Evolutionary conservation across 2,329 filamentous ascomycete genomes (phyloP).

Genomic region (Fusarium concolor): DNA sequence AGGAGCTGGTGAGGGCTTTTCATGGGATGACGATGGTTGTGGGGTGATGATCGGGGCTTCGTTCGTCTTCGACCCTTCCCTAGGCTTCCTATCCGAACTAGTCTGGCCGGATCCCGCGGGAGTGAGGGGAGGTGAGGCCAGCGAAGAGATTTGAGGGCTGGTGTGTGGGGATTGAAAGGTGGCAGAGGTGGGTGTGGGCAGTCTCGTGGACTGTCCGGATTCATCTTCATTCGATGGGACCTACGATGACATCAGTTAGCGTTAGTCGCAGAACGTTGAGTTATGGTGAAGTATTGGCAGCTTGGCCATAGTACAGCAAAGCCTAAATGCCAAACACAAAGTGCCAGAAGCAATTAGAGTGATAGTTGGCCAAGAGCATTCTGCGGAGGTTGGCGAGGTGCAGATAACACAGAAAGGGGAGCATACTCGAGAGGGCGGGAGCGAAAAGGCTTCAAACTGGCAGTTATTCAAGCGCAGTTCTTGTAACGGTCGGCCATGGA

Average conservation of each 20-base stretch:
- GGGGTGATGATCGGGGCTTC: conserved; percentile 70
- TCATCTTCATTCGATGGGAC: conserved; percentile 71
- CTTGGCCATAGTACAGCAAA: conserved; percentile 1
- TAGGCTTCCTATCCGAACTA: conserved; percentile 47
- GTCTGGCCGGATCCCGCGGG: conserved; percentile 76
- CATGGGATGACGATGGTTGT: conserved; percentile 71
- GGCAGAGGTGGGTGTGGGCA: conserved; percentile 73
- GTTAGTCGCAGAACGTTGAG: conserved; percentile 35
- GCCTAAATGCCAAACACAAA: neutral
- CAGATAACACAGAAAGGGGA: conserved; percentile 18
- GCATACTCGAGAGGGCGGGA: conserved; percentile 85
- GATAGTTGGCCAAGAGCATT: neutral
- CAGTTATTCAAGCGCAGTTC: conserved; percentile 86
- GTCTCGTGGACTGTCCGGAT: conserved; percentile 69
- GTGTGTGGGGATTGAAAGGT: conserved; percentile 73
- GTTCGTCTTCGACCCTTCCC: conserved; percentile 54
- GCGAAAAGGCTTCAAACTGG: conserved; percentile 89
- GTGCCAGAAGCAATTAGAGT: neutral
- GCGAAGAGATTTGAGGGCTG: conserved; percentile 74
- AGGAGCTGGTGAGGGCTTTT: conserved; percentile 58
- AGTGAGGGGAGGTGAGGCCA: conserved; percentile 90
- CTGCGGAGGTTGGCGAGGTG: conserved; percentile 3
- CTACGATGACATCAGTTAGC: conserved; percentile 55
- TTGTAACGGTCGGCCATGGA: conserved; percentile 82
- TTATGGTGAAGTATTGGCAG: neutral